phyloP scores from a whole-genome alignment of 1,284 basidiomycete genomes.

The Thelephora terrestris region DNA sequence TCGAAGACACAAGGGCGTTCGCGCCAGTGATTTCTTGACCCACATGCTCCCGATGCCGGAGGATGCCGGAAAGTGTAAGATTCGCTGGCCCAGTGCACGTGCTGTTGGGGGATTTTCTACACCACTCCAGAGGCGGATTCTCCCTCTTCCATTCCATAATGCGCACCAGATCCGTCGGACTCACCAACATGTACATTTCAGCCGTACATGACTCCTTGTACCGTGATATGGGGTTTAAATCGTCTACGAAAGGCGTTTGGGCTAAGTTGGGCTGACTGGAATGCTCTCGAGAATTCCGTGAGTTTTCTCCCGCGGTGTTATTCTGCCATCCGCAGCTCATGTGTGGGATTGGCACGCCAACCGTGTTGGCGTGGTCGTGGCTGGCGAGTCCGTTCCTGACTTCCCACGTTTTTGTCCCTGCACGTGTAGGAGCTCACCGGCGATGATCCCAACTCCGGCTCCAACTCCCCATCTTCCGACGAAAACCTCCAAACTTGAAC shows the following conservation, averaged over 20 bases:
- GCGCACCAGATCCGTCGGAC: slow-evolving; percentile 70
- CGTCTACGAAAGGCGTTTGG: slow-evolving; percentile 64
- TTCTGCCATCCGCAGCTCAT: slow-evolving; percentile 7
- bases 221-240: slow-evolving; percentile 54
- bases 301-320: slow-evolving; percentile 22
- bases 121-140: slow-evolving; percentile 68
- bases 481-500: slow-evolving; percentile 62
- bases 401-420: not conserved
- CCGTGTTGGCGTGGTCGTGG: no score
- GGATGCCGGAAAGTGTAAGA: no score
- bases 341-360: no score
- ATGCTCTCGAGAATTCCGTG: slow-evolving; percentile 66
- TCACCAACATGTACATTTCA: slow-evolving; percentile 72
- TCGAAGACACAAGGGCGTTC: no score
- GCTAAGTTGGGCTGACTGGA: slow-evolving; percentile 62
- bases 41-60: no score
- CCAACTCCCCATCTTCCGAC: slow-evolving; percentile 49
- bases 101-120: slow-evolving; percentile 32
- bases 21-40: no score
- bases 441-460: slow-evolving; percentile 35
- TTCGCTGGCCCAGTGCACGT: no score
- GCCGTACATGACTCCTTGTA: slow-evolving; percentile 61
- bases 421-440: slow-evolving; percentile 38
- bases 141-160: slow-evolving; percentile 71
- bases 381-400: no score